phyloP scores from a whole-genome alignment of 2,329 filamentous ascomycete genomes.

The Aspergillus hortae region DNA sequence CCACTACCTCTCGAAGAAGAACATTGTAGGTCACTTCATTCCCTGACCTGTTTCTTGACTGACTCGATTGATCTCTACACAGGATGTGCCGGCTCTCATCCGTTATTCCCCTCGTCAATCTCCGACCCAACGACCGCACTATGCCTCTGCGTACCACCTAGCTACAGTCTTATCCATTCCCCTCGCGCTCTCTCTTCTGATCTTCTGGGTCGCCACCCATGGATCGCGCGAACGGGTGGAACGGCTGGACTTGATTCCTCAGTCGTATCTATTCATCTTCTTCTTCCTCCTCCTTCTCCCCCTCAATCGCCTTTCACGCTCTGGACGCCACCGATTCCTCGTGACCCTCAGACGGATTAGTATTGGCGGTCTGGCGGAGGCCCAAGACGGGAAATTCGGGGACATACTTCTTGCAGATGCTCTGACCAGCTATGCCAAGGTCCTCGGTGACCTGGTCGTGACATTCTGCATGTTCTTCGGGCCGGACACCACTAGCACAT shows the following conservation, averaged over 20 bases:
- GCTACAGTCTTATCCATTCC: slow-evolving; percentile 72
- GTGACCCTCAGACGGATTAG: slow-evolving; percentile 72
- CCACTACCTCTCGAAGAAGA: slow-evolving; percentile 73
- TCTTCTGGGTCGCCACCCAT: slow-evolving; percentile 81
- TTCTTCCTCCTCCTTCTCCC: slow-evolving; percentile 70
- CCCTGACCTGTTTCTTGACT: neutral
- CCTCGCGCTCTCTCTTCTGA: slow-evolving; percentile 65
- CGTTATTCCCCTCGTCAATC: slow-evolving; percentile 76
- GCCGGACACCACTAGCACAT: slow-evolving; percentile 67
- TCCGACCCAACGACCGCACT: slow-evolving; percentile 67
- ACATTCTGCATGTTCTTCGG: slow-evolving; percentile 87
- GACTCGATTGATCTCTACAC: slow-evolving; percentile 15
- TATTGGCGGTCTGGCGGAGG: slow-evolving; percentile 80
- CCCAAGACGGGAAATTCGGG: slow-evolving; percentile 87
- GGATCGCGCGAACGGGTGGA: slow-evolving; percentile 67
- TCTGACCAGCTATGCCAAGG: slow-evolving; percentile 89
- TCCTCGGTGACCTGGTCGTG: slow-evolving; percentile 85
- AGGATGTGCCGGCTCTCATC: slow-evolving; percentile 80
- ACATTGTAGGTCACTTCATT: slow-evolving; percentile 59
- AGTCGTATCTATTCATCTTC: slow-evolving; percentile 74
- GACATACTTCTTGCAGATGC: slow-evolving; percentile 93
- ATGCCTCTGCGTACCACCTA: slow-evolving; percentile 81
- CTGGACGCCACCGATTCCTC: slow-evolving; percentile 72
- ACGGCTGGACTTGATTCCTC: slow-evolving; percentile 79
- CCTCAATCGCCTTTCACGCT: slow-evolving; percentile 62